These are phyloP conservation scores for Populus ilicifolia DNA, from an alignment of 345 rosid genomes.

Conservation along the genomic window DNA sequence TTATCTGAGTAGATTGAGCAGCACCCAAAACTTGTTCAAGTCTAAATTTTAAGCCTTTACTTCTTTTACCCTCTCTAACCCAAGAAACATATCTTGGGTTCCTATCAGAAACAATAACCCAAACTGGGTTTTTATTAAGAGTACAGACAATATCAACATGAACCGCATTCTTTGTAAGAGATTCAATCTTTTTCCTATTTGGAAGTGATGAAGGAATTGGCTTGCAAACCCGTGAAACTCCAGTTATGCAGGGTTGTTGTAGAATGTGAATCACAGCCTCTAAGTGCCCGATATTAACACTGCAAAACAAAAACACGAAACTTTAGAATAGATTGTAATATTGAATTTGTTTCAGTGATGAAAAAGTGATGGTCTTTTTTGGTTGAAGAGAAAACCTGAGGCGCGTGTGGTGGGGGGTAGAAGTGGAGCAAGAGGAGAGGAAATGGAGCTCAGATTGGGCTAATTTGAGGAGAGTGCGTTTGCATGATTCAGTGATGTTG, in stretches of 20 bases:
- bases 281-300: constrained; percentile 74
- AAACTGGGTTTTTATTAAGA: constrained; percentile 55
- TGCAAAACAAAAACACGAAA: constrained; percentile 16
- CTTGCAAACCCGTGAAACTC: constrained; percentile 83
- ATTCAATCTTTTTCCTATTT: constrained; percentile 6
- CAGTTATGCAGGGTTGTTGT: constrained; percentile 49
- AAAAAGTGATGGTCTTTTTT: neutral
- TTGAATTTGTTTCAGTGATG: neutral
- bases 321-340: neutral
- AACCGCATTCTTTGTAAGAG: constrained; percentile 16
- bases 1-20: constrained; percentile 33
- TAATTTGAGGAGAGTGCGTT: constrained; percentile 62
- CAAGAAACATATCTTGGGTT: constrained; percentile 68
- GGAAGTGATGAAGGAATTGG: constrained; percentile 33
- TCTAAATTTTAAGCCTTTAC: constrained; percentile 51
- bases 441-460: constrained; percentile 70
- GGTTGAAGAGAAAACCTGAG: constrained; percentile 35
- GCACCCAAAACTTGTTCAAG: constrained; percentile 49
- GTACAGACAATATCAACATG: constrained; percentile 77
- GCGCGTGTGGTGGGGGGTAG: constrained; percentile 20
- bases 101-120: constrained; percentile 85
- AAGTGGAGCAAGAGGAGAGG: constrained; percentile 42
- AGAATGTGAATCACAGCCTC: constrained; percentile 67
- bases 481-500: constrained; percentile 41
- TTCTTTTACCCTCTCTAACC: constrained; percentile 29